A percentile compares a stretch with the other conserved stretches of the same genome.
phyloP scores from a whole-genome alignment of 2,329 filamentous ascomycete species.

The Orbilia ellipsospora region DNA sequence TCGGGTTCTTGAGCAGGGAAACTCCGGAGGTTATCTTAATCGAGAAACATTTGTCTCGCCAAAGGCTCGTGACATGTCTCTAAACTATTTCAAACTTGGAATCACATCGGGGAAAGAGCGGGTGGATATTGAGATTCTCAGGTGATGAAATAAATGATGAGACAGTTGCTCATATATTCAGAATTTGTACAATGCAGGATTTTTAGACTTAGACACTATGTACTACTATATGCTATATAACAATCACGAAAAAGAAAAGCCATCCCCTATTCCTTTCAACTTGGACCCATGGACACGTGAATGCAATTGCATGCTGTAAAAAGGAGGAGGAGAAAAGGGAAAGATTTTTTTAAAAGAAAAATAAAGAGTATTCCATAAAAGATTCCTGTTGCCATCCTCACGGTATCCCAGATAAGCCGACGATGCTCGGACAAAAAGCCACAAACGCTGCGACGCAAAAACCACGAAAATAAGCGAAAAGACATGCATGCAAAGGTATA shows the following conservation, averaged over 20 bases:
- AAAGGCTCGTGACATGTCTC: too few species aligned
- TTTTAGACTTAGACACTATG: constrained; percentile 31
- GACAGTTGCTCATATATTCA: neutral
- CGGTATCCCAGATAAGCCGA: constrained; percentile 44
- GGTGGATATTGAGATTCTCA: too few species aligned
- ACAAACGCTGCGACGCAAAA: constrained; percentile 14
- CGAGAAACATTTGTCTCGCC: too few species aligned
- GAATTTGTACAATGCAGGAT: constrained; percentile 8
- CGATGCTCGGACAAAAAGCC: constrained; percentile 8
- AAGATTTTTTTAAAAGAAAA: constrained; percentile 1
- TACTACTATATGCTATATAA: constrained; percentile 35
- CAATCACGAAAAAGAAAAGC: constrained; percentile 14
- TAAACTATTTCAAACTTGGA: too few species aligned
- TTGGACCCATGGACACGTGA: constrained; percentile 23
- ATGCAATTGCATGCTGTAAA: neutral
- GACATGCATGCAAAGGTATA: constrained; percentile 14
- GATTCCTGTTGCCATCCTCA: constrained; percentile 40
- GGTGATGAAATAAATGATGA: too few species aligned
- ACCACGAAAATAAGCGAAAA: constrained; percentile 19
- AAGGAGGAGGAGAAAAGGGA: neutral
- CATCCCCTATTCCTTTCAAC: constrained; percentile 9
- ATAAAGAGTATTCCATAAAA: constrained; percentile 22
- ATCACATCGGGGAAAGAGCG: too few species aligned
- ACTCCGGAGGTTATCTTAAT: too few species aligned
- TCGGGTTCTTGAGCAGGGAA: too few species aligned